A percentile compares a stretch with the other conserved stretches of the same genome.
Conservation (phyloP, 1,284 basidiomycete genomes). For the Coriolopsis trogii region DNA sequence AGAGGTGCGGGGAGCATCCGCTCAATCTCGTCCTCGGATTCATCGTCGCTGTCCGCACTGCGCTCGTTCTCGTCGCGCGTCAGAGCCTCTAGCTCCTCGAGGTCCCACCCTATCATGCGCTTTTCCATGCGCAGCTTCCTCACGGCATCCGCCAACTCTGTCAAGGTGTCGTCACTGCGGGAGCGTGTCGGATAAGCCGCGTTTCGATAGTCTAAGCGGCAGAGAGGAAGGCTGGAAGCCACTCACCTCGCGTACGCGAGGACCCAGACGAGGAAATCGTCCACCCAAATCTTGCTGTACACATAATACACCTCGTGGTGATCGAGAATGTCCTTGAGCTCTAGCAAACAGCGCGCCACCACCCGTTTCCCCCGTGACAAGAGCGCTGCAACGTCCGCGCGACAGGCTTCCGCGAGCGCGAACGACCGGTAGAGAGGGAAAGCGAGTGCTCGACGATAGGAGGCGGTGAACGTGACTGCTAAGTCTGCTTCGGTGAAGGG, state of each 20-base stretch:
- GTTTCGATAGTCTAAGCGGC: too few relatives aligned
- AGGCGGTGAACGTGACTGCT: constrained; percentile 51
- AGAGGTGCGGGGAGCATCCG: constrained; percentile 36
- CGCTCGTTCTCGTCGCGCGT: constrained; percentile 40
- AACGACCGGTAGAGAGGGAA: constrained; percentile 82
- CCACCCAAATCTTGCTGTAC: constrained; percentile 81
- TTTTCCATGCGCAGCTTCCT: constrained; percentile 50
- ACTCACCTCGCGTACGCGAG: constrained; percentile 63
- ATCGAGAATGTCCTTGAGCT: constrained; percentile 71
- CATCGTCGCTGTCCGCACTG: constrained; percentile 39
- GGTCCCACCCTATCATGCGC: constrained; percentile 62
- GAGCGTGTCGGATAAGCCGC: constrained; percentile 1
- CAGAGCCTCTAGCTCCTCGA: constrained; percentile 65
- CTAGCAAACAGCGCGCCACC: constrained; percentile 64
- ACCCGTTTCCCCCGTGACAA: constrained; percentile 61
- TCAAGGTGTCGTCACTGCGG: constrained; percentile 58
- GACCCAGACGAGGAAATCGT: constrained; percentile 78
- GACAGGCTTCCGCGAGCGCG: constrained; percentile 67
- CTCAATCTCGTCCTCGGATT: constrained; percentile 39
- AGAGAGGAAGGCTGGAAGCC: constrained; percentile 1
- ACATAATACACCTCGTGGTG: constrained; percentile 82
- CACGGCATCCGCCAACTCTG: constrained; percentile 48
- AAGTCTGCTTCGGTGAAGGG: constrained; percentile 52
- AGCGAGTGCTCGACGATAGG: constrained; percentile 71
- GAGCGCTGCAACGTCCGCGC: constrained; percentile 59